These are phyloP conservation scores for Gastrolobium villosum DNA, from an alignment of 306 rosid genomes.

Conservation along the genomic window DNA sequence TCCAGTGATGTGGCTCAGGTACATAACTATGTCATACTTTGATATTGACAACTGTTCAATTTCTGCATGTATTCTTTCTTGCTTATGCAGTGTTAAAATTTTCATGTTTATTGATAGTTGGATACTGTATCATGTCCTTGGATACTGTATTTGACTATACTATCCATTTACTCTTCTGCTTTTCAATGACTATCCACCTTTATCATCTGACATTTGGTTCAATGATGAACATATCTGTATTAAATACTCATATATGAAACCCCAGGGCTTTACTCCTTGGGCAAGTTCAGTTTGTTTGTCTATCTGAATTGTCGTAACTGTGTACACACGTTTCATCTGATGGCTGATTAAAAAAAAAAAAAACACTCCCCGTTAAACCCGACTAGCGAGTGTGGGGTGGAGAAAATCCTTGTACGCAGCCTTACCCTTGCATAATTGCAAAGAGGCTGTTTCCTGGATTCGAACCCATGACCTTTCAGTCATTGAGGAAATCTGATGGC, in stretches of 20 bases:
- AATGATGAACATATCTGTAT: not conserved
- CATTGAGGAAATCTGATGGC: constrained; percentile 9
- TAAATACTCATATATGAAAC: not conserved
- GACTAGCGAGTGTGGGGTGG: too few species aligned
- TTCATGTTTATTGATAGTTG: constrained; percentile 21
- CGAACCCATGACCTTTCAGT: too few species aligned
- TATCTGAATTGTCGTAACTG: constrained; percentile 23
- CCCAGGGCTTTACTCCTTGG: not conserved
- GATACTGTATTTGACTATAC: not conserved
- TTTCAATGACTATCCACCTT: constrained; percentile 9
- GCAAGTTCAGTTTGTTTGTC: constrained; percentile 13
- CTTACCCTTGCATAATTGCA: too few species aligned
- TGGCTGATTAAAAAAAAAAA: constrained; percentile 32
- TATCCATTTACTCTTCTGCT: constrained; percentile 7
- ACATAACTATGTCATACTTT: constrained; percentile 36
- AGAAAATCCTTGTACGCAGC: too few species aligned
- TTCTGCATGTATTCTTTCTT: constrained; percentile 34
- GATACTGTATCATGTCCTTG: not conserved
- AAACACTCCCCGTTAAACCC: too few species aligned
- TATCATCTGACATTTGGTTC: not conserved
- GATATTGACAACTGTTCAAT: constrained; percentile 8
- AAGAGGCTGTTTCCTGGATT: too few species aligned
- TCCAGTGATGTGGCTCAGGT: constrained; percentile 96
- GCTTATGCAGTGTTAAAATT: constrained; percentile 9
- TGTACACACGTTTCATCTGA: constrained; percentile 4